These are phyloP conservation scores for Sonneratia alba DNA, from an alignment of 345 rosid species.

Conservation along the genomic window DNA sequence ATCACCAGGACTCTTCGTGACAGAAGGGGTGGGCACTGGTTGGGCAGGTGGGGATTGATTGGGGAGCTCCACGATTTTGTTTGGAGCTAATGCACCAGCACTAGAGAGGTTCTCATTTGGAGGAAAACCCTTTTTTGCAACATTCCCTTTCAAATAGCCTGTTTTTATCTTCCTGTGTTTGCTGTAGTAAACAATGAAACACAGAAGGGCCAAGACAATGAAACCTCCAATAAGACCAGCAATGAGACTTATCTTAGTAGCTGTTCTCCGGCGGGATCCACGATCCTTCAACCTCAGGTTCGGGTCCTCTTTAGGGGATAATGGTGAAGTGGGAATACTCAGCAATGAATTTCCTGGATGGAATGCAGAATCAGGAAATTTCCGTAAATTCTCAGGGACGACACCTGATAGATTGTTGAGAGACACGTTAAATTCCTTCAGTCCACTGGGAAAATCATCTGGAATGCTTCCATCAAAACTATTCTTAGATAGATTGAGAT, in stretches of 20 bases:
- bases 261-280: constrained; percentile 30
- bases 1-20: constrained; percentile 21
- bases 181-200: constrained; percentile 28
- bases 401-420: constrained; percentile 72
- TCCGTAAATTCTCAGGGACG: constrained; percentile 50
- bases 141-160: constrained; percentile 23
- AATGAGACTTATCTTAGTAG: constrained; percentile 39
- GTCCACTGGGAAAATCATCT: constrained; percentile 42
- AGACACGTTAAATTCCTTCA: constrained; percentile 54
- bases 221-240: constrained; percentile 48
- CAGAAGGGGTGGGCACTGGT: constrained; percentile 27
- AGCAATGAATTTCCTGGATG: constrained; percentile 77
- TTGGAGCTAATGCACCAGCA: constrained; percentile 30
- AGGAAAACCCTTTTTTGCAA: constrained; percentile 17
- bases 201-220: constrained; percentile 33
- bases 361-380: constrained; percentile 73
- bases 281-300: constrained; percentile 19
- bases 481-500: constrained; percentile 60
- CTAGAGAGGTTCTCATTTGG: constrained; percentile 24
- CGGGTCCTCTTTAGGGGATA: constrained; percentile 31
- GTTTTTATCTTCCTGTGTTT: constrained; percentile 13
- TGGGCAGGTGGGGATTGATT: constrained; percentile 20
- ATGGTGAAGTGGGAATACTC: constrained; percentile 27
- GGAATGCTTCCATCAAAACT: constrained; percentile 64
- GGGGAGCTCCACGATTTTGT: constrained; percentile 28